Evolutionary conservation across 768 basidiomycete species (phyloP).

Genomic region (Dioszegia crocea): DNA sequence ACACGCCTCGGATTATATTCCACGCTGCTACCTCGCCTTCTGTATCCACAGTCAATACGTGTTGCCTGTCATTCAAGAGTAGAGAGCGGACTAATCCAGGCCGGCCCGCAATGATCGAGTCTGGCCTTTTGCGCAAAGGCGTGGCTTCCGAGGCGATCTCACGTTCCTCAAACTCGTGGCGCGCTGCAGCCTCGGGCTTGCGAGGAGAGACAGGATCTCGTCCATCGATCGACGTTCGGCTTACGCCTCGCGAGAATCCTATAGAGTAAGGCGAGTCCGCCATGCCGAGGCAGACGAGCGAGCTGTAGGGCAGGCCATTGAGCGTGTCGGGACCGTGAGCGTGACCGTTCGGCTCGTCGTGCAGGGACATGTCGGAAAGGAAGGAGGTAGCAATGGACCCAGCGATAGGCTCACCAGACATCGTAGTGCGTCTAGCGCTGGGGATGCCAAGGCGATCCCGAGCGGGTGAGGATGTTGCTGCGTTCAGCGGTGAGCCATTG

Average conservation of each 20-base stretch:
- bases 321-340: constrained; percentile 40
- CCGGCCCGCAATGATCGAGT: constrained; percentile 65
- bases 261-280: constrained; percentile 45
- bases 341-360: constrained; percentile 16
- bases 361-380: constrained; percentile 27
- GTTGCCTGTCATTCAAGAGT: constrained; percentile 76
- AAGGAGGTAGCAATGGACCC: constrained; percentile 24
- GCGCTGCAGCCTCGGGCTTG: background rate
- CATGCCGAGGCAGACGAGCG: constrained; percentile 49
- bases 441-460: constrained; percentile 26
- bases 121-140: constrained; percentile 60
- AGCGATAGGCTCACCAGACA: constrained; percentile 28
- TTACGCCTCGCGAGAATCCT: constrained; percentile 27
- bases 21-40: constrained; percentile 83
- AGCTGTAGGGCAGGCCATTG: constrained; percentile 59
- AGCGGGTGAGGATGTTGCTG: constrained; percentile 17
- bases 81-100: constrained; percentile 76
- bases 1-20: constrained; percentile 77
- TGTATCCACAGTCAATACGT: constrained; percentile 86
- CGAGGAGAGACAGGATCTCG: background rate
- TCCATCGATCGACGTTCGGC: constrained; percentile 25
- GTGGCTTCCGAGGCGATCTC: constrained; percentile 74
- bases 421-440: constrained; percentile 18
- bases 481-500: constrained; percentile 16
- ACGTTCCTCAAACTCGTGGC: constrained; percentile 52